A percentile compares a stretch with the other conserved stretches of the same genome.
Conservation (phyloP, 2,329 filamentous ascomycete species). For the Chaetomium sp. region DNA sequence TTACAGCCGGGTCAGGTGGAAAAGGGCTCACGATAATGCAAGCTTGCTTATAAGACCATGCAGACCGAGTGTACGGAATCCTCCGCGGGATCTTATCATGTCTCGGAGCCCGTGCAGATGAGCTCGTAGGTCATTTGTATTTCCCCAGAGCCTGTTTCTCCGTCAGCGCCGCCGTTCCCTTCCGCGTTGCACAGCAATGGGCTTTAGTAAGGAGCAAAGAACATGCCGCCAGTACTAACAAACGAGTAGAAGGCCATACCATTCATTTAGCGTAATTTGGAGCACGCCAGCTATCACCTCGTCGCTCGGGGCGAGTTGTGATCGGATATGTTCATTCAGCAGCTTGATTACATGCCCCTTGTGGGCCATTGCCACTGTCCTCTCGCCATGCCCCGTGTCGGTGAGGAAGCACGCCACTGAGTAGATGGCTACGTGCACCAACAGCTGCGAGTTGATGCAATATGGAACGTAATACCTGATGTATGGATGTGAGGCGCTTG, state of each 20-base stretch:
- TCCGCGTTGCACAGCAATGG: background rate
- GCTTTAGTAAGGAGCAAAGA: background rate
- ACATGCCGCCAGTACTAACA: background rate
- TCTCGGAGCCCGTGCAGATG: slow-evolving; percentile 52
- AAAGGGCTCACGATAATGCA: slow-evolving; percentile 48
- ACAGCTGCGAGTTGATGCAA: slow-evolving; percentile 52
- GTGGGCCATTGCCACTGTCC: slow-evolving; percentile 46
- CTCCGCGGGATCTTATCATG: slow-evolving; percentile 53
- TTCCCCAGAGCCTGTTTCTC: slow-evolving; percentile 45
- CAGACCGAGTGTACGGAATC: slow-evolving; percentile 49
- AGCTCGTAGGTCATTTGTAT: slow-evolving; percentile 47
- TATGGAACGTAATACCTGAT: slow-evolving; percentile 53
- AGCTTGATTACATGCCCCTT: slow-evolving; percentile 49
- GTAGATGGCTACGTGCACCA: slow-evolving; percentile 53
- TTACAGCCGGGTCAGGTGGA: background rate
- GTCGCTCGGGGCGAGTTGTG: slow-evolving; percentile 45
- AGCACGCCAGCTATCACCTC: slow-evolving; percentile 51
- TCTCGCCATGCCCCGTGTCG: slow-evolving; percentile 52
- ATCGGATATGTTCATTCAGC: slow-evolving; percentile 51
- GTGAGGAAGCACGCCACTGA: slow-evolving; percentile 55
- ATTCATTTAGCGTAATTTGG: slow-evolving; percentile 55
- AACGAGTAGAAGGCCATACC: slow-evolving; percentile 43
- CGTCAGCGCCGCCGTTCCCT: slow-evolving; percentile 1
- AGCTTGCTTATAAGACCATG: slow-evolving; percentile 52
- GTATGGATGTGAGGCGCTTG: slow-evolving; percentile 47